Base-by-base conservation (phyloP, 2,329 filamentous ascomycete species). In the Sporothrix curviconia region DNA sequence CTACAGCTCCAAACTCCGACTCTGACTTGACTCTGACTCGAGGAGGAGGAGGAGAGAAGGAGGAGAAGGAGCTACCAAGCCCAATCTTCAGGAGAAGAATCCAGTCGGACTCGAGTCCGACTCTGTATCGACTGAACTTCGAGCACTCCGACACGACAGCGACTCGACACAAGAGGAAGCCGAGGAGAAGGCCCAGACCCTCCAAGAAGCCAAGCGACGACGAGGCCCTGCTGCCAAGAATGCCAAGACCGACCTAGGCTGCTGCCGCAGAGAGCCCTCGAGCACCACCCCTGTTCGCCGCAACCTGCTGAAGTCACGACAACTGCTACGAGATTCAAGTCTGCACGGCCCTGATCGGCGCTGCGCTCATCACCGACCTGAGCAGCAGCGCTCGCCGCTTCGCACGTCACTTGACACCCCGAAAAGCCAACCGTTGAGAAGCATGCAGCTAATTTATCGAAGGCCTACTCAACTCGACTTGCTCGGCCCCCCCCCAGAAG, bases 241-340 rank as follows among this genome's bases (percentile, higher is more conserved):
- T 79, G 74, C 76, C 69, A 88, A 87, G 80, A 80, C 78, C 36
- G 81, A 84, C 57, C n/a, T 72, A 70, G 17, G 55, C 14, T n/a
- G 70, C 68, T 53, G 47, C 39, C 4, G 40, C 15, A 3, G 44
- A 49, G 34, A 36, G 24, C 24, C 40, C 44, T 28, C 59, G 44
- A 49, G 56, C 52, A 76, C 77, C 64, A 95, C 91, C 67, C n/a
- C 84, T 96, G 55, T 96, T 95, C 73, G 84, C 91, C 64, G 92
- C 65, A 92, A 90, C 78, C 79, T 96, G 63, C 74, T 96, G 91
- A 91, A 89, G n/a, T n/a, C n/a, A n/a, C n/a, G n/a, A n/a, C n/a
- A n/a, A n/a, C n/a, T 80, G 82, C 64, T 81, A 86, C 66, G 87
- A 92, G 71, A 96, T 96, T 76, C 83, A 91, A 77, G 75, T 82